Percentiles rank a stretch among this genome's conserved stretches.
Evolutionary conservation across 164 flowering plant genomes (phyloP).

Genomic region (Chimonanthus salicifolius): DNA sequence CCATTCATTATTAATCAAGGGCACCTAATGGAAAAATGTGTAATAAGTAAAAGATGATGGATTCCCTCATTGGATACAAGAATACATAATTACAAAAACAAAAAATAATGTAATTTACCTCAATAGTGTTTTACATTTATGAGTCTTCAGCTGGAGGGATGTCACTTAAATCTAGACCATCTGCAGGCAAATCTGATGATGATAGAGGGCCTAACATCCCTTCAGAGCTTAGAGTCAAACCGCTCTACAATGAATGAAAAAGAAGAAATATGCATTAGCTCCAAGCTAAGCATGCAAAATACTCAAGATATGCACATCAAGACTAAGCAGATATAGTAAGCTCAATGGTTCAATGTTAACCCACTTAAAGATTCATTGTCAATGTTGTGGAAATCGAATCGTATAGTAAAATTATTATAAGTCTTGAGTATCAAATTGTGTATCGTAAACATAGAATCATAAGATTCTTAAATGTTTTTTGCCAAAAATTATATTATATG

Average conservation of each 20-base stretch:
- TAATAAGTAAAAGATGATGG: background rate
- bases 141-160: constrained; percentile 48
- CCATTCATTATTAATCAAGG: background rate
- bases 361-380: too few relatives aligned
- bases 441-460: too few relatives aligned
- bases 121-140: constrained; percentile 8
- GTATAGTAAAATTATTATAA: too few relatives aligned
- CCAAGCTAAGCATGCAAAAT: background rate
- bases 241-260: constrained; percentile 44
- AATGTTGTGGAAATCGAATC: too few relatives aligned
- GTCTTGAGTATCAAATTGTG: too few relatives aligned
- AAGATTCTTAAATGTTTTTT: too few relatives aligned
- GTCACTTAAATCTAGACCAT: constrained; percentile 63
- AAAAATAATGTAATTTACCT: constrained; percentile 4
- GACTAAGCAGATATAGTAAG: background rate
- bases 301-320: background rate
- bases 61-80: background rate
- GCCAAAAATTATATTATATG: too few relatives aligned
- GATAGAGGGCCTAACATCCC: constrained; percentile 73
- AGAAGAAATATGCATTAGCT: background rate
- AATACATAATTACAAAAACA: background rate
- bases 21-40: background rate
- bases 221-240: constrained; percentile 71
- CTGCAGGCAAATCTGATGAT: constrained; percentile 52
- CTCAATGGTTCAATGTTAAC: background rate